Evolutionary conservation across 805 yeast species (phyloP).

Genomic region (Ogataea thermomethanolica): DNA sequence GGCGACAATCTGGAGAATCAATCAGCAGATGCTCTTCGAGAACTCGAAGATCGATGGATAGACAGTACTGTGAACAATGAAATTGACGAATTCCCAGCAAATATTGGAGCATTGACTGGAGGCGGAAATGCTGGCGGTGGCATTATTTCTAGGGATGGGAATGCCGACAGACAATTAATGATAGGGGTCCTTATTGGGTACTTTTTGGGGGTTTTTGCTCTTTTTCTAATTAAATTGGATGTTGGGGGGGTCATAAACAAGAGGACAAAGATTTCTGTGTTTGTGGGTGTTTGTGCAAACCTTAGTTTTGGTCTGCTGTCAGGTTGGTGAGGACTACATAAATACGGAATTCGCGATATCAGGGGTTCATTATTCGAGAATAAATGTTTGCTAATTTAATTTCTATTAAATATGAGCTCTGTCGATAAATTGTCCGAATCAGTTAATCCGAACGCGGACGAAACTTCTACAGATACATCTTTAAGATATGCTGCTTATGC

Average conservation of each 20-base stretch:
- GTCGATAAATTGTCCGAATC: constrained; percentile 7
- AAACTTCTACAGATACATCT: constrained; percentile 25
- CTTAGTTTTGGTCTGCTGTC: constrained; percentile 61
- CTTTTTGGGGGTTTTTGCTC: constrained; percentile 67
- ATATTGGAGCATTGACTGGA: constrained; percentile 15
- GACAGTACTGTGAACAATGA: constrained; percentile 65
- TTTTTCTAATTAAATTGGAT: constrained; percentile 60
- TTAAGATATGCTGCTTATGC: constrained; percentile 83
- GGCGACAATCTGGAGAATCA: constrained; percentile 37
- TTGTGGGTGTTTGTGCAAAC: constrained; percentile 69
- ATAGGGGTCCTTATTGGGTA: constrained; percentile 73
- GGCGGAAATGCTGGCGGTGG: constrained; percentile 22
- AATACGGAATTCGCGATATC: constrained; percentile 1
- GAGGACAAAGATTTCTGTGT: constrained; percentile 62
- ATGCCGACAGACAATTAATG: constrained; percentile 59
- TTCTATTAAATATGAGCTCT: constrained; percentile 1
- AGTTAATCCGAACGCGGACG: constrained; percentile 7
- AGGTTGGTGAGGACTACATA: constrained; percentile 33
- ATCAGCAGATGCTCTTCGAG: constrained; percentile 51
- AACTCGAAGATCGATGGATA: constrained; percentile 84
- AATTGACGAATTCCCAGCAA: constrained; percentile 44
- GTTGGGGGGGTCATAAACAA: constrained; percentile 52
- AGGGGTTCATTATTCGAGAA: constrained; percentile 1
- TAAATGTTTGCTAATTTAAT: neutral
- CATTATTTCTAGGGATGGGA: constrained; percentile 30